A percentile compares a stretch with the other conserved stretches of the same genome.
These are phyloP conservation scores for Wickerhamomyces alni DNA, from an alignment of 805 yeast genomes.

Conservation along the genomic window DNA sequence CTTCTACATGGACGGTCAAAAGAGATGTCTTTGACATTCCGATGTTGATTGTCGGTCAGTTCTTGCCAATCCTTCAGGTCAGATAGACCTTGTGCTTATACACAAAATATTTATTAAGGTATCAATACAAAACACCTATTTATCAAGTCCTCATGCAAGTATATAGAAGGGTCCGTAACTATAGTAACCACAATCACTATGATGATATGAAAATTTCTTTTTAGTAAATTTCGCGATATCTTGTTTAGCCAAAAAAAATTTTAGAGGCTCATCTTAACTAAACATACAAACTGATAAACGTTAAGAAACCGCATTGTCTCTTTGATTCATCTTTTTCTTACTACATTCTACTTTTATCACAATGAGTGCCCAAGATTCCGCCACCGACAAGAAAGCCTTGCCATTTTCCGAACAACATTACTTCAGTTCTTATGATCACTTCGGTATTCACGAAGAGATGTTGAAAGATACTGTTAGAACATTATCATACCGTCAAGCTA, in stretches of 20 bases:
- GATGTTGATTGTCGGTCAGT: slow-evolving; percentile 77
- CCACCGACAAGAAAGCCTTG: slow-evolving; percentile 60
- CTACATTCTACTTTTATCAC: slow-evolving; percentile 8
- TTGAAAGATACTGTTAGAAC: slow-evolving; percentile 93
- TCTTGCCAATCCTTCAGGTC: slow-evolving; percentile 52
- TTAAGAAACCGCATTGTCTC: too few relatives aligned
- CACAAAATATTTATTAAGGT: too few relatives aligned
- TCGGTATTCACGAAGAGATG: slow-evolving; percentile 98
- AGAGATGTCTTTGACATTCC: slow-evolving; percentile 82
- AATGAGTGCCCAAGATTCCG: slow-evolving; percentile 33
- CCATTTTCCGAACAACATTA: slow-evolving; percentile 86
- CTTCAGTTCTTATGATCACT: slow-evolving; percentile 92
- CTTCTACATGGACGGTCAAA: slow-evolving; percentile 82
- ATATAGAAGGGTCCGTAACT: too few relatives aligned
- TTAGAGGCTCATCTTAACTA: slow-evolving; percentile 1
- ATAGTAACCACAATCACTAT: background rate
- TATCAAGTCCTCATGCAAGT: too few relatives aligned
- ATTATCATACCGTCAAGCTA: slow-evolving; percentile 84
- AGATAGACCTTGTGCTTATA: slow-evolving; percentile 9
- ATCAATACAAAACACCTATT: too few relatives aligned
- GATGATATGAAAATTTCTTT: slow-evolving; percentile 1
- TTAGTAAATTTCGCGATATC: background rate
- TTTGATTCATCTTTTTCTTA: background rate
- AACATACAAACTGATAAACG: too few relatives aligned
- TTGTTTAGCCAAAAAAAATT: background rate